Conservation (phyloP, 768 basidiomycete species). For the Agrocybe pediades region DNA sequence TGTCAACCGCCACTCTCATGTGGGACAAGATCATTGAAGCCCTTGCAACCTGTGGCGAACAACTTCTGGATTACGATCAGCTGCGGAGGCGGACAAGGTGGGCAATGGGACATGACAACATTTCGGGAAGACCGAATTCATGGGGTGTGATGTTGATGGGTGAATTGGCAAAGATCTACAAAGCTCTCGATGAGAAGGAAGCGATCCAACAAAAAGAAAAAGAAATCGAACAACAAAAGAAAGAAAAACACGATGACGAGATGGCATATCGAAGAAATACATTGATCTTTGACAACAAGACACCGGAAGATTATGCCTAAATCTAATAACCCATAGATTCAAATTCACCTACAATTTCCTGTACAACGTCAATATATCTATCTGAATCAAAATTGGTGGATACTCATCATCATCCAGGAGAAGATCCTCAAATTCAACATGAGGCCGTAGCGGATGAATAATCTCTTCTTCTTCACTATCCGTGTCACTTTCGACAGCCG, state of each 20-base stretch:
- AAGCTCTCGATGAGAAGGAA: neutral
- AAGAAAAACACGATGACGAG: neutral
- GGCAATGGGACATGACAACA: slow-evolving; percentile 2
- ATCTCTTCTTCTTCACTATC: too few species aligned
- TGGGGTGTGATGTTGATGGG: slow-evolving; percentile 2
- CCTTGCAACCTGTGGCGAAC: slow-evolving; percentile 7
- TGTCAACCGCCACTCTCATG: neutral
- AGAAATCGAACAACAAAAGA: neutral
- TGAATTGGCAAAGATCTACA: slow-evolving; percentile 4
- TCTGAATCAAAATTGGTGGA: neutral
- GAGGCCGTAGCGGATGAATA: too few species aligned
- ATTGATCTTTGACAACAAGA: neutral
- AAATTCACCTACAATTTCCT: slow-evolving; percentile 1
- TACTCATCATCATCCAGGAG: slow-evolving; percentile 8
- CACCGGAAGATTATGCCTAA: neutral
- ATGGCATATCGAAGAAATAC: neutral
- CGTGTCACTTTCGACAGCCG: too few species aligned
- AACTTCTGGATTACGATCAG: neutral
- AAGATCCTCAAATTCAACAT: slow-evolving; percentile 1
- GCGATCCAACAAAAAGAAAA: neutral
- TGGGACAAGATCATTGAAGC: slow-evolving; percentile 11
- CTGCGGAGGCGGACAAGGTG: slow-evolving; percentile 8
- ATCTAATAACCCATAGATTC: neutral
- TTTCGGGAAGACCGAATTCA: neutral
- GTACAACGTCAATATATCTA: neutral